Conservation (phyloP, 2,329 filamentous ascomycete species). For the Epichloe elymi region DNA sequence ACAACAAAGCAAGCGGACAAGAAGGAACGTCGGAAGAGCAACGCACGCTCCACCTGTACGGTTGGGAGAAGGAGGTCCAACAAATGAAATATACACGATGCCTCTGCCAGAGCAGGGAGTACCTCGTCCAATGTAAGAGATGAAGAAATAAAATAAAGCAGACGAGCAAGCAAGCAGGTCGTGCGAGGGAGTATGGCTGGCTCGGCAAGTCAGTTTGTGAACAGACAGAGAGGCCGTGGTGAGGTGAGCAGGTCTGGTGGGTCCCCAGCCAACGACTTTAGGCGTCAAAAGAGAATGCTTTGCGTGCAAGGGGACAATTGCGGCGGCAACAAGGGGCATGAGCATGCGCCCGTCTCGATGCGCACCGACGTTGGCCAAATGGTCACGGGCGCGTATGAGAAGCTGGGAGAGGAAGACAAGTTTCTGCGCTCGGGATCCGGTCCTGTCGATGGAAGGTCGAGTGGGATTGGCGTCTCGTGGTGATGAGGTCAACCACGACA, state of each 20-base stretch:
- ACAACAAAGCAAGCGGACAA: not conserved
- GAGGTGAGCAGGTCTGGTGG: not conserved
- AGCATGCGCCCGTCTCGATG: not conserved
- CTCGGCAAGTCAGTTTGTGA: not conserved
- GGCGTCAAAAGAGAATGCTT: not conserved
- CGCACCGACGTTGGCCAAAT: not conserved
- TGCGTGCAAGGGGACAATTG: too few relatives aligned
- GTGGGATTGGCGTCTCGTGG: not conserved
- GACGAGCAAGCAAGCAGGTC: not conserved
- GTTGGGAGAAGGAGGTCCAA: not conserved
- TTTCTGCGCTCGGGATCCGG: not conserved
- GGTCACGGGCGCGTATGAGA: not conserved
- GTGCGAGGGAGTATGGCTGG: not conserved
- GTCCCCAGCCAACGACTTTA: conserved; percentile 3
- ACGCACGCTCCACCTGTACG: not conserved
- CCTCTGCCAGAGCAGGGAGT: not conserved
- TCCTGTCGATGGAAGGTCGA: not conserved
- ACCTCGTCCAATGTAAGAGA: not conserved
- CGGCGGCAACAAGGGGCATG: too few relatives aligned
- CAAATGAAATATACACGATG: not conserved
- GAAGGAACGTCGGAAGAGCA: not conserved
- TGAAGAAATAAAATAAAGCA: conserved; percentile 5
- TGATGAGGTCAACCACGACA: not conserved
- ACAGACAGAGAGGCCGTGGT: not conserved
- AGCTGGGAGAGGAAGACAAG: not conserved